Evolutionary conservation across 176 grass and related monocot species (phyloP).

Genomic region (Juncus effusus): DNA sequence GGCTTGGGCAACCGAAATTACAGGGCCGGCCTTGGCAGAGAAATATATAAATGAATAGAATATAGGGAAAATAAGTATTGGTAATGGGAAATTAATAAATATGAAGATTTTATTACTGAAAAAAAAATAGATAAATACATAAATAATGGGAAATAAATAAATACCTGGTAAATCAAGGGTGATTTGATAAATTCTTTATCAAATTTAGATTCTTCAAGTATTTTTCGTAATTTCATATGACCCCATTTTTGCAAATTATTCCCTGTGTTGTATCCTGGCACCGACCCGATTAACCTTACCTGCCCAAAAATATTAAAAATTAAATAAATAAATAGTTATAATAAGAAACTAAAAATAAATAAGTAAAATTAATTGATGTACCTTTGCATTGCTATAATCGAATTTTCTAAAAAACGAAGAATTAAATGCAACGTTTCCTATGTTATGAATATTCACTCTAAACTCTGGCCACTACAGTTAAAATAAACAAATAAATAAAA

Average conservation of each 20-base stretch:
- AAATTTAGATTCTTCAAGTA: conserved; percentile 70
- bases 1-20: too few species aligned
- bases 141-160: neutral
- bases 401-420: conserved; percentile 82
- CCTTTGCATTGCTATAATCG: conserved; percentile 89
- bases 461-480: conserved; percentile 78
- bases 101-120: too few species aligned
- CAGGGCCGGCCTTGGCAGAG: too few species aligned
- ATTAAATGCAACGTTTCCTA: conserved; percentile 79
- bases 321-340: neutral
- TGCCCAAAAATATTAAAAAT: conserved; percentile 27
- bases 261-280: conserved; percentile 85
- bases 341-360: neutral
- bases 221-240: conserved; percentile 80
- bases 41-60: too few species aligned
- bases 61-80: too few species aligned
- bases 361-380: conserved; percentile 32
- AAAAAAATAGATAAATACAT: neutral
- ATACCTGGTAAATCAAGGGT: conserved; percentile 86
- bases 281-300: conserved; percentile 87
- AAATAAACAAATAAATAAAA: neutral
- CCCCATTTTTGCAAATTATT: conserved; percentile 78
- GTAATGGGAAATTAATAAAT: too few species aligned
- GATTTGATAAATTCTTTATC: conserved; percentile 80
- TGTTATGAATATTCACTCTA: conserved; percentile 48